Evolutionary conservation across 768 basidiomycete genomes (phyloP), one percentile per base, ranked within the genome.

Genomic region (Leccinum truebloodii): DNA sequence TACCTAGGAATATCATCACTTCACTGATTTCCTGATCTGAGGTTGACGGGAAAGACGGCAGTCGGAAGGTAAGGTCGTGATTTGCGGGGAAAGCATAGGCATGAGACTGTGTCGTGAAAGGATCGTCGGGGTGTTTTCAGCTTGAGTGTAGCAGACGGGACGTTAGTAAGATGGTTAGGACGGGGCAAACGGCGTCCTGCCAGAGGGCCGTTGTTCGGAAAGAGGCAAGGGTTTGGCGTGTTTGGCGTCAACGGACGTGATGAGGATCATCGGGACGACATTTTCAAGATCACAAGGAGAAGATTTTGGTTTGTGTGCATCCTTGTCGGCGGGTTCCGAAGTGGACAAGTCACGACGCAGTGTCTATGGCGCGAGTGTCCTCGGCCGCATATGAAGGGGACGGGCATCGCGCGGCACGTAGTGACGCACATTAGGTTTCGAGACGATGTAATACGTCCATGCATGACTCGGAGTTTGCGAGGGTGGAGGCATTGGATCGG

Each of bases 401-500:
- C 71, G 48, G 71, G 69, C 13, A 74, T 73, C 22, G 72, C 72
- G 9, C 66, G 73, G 4, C 72, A 73, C 37, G 71, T 73, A 52
- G 67, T 73, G 55, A 73, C 72, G 50, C 72, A 73, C 28, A 61
- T 73, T 24, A 69, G 73, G 1, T 75, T 65, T 26, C 56, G 73
- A 24, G 66, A 73, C 32, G 69, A 71, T 75, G 72, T 24, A 56
- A 64, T 53, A 64, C 66, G n/a, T 73, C 71, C 64, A 68, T 63
- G 62, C 69, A 65, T 59, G 71, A 71, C 28, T 30, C 8, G 8
- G 28, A 30, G 60, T 75, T 73, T 60, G 73, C 73, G 39, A 64
- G 72, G 32, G 71, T 68, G 63, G 73, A 73, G 44, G 73, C 72
- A 26, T 73, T 73, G 16, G 73, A 74, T 61, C 73, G 72, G 58